Percentiles rank a stretch among this genome's conserved stretches.
Conservation (phyloP, 2,329 filamentous ascomycete genomes). For the Aspergillus cejpii region DNA sequence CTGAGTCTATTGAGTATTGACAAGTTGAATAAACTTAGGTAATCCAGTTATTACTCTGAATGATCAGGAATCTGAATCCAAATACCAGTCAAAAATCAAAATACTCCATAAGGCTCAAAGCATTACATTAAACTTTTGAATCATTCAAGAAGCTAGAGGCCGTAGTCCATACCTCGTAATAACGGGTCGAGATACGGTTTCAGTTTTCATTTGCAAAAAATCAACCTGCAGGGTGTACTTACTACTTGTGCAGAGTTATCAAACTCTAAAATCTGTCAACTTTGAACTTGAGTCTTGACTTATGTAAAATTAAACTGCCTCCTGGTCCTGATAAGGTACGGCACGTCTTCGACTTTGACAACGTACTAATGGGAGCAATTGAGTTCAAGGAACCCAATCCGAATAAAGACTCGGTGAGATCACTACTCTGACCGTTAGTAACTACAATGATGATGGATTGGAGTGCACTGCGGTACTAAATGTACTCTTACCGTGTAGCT, state of each 20-base stretch:
- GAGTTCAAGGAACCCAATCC: background rate
- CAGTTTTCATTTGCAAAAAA: no score
- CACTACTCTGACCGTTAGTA: background rate
- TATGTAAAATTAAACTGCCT: background rate
- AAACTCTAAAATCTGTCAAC: background rate
- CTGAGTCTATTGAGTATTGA: background rate
- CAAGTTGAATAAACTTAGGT: background rate
- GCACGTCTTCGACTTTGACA: background rate
- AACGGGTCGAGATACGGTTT: no score
- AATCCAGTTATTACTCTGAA: no score
- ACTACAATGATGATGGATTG: no score
- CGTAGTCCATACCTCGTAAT: no score
- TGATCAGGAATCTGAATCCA: no score
- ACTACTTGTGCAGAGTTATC: no score
- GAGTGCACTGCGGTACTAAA: background rate
- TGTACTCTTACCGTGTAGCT: background rate
- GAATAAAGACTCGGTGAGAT: background rate
- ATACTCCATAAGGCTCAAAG: no score
- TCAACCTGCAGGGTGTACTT: no score
- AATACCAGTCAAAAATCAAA: no score
- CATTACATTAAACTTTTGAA: no score
- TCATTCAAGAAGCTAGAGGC: no score
- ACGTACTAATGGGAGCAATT: background rate
- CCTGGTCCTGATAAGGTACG: background rate
- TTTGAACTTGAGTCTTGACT: background rate